These are phyloP conservation scores for Cryptococcus sp. DNA, from an alignment of 1,284 basidiomycete species.

Conservation along the genomic window DNA sequence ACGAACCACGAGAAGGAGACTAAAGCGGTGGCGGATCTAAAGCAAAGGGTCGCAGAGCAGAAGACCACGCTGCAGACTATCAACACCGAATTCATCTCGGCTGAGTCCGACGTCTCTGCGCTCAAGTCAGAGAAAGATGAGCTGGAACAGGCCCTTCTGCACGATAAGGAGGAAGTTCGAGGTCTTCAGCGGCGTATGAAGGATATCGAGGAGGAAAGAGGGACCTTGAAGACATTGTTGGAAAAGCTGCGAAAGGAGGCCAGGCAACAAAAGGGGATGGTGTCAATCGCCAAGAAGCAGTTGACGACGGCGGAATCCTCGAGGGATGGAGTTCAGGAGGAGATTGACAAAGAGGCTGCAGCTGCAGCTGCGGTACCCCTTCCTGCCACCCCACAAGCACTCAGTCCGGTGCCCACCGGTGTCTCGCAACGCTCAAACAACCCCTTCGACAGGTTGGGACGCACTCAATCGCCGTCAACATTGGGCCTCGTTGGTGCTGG, in stretches of 20 bases:
- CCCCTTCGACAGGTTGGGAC: constrained; percentile 68
- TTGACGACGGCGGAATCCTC: constrained; percentile 76
- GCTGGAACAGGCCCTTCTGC: constrained; percentile 76
- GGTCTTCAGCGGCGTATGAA: constrained; percentile 80
- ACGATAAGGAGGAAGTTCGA: constrained; percentile 91
- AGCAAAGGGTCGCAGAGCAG: constrained; percentile 67
- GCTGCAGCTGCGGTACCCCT: constrained; percentile 62
- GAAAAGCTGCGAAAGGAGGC: constrained; percentile 91
- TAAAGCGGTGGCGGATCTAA: constrained; percentile 64
- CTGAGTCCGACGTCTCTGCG: constrained; percentile 88
- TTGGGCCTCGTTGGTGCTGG: constrained; percentile 30
- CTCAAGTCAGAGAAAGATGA: constrained; percentile 86
- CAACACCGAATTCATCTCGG: constrained; percentile 74
- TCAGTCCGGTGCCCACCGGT: constrained; percentile 47
- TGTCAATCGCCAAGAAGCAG: constrained; percentile 94
- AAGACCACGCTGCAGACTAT: constrained; percentile 67
- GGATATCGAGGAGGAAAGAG: constrained; percentile 70
- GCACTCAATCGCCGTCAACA: constrained; percentile 13
- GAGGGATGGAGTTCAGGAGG: constrained; percentile 63
- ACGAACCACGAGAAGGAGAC: constrained; percentile 81
- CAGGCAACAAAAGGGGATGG: constrained; percentile 89
- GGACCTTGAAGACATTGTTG: constrained; percentile 63
- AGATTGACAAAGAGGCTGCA: constrained; percentile 57
- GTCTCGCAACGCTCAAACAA: constrained; percentile 71
- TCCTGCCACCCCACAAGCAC: constrained; percentile 59